These are phyloP conservation scores for Psilocybe azurescens DNA, from an alignment of 768 basidiomycete genomes.

Conservation along the genomic window DNA sequence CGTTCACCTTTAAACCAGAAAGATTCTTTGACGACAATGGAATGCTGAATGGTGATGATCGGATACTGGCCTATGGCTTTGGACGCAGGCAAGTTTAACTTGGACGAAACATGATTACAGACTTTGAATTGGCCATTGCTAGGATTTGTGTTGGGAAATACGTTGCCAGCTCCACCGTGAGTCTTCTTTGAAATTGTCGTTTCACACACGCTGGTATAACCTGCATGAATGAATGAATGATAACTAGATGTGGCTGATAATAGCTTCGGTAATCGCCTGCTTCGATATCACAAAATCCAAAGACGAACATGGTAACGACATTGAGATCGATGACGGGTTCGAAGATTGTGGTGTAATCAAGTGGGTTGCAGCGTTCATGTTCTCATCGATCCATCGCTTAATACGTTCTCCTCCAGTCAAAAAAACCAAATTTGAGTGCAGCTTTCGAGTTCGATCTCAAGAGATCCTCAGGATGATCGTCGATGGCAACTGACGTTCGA, in stretches of 20 bases:
- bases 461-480: background rate
- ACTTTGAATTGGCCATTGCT: background rate
- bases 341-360: slow-evolving; percentile 14
- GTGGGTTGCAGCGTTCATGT: background rate
- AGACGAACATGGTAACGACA: slow-evolving; percentile 37
- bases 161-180: slow-evolving; percentile 11
- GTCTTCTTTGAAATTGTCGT: background rate
- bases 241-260: slow-evolving; percentile 22
- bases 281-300: slow-evolving; percentile 39
- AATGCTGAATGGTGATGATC: slow-evolving; percentile 14
- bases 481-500: background rate
- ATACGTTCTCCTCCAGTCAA: background rate
- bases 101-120: background rate
- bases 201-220: background rate
- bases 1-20: slow-evolving; percentile 31
- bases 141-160: slow-evolving; percentile 16
- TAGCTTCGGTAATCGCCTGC: slow-evolving; percentile 29
- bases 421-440: slow-evolving; percentile 2
- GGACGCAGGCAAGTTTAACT: slow-evolving; percentile 19
- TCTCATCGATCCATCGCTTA: background rate
- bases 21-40: slow-evolving; percentile 25
- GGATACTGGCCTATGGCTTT: slow-evolving; percentile 17
- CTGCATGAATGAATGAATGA: no score
- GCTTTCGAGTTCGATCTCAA: background rate
- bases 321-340: slow-evolving; percentile 28